Evolutionary conservation across 108 stramenopile genomes (phyloP), one percentile per base, ranked within the genome.

Genomic region (Pseudonitzschia multiseries): DNA sequence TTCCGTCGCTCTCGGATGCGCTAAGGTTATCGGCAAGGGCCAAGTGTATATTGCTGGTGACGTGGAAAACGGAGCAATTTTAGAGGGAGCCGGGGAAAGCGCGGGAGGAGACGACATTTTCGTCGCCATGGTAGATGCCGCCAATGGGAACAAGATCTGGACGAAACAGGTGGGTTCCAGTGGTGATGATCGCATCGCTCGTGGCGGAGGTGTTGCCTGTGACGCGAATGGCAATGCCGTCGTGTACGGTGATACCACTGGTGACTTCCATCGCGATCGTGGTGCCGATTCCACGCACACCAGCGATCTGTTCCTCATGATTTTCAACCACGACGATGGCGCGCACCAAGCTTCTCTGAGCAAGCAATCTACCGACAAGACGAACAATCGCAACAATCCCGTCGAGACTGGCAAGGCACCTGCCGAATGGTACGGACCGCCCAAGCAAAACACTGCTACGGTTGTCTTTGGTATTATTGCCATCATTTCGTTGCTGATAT

Each of bases 51-150:
- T 79, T 31, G 79, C 69, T 12, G 79, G 79, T 46, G 73, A 65
- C 12, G 79, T 79, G 12, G 79, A 79, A 52, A 79, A 79, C 43
- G 79, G 73, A 46, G 73, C 73, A 0, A 61, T 57, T 8, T 1
- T 79, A 6, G 61, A 70, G 22, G 29, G 61, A 21, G 48, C 24
- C 10, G 28, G 20, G 36, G 33, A 65, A 33, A 72, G 71, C 44
- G 68, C 73, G n/a, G 84, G 84, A 4, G 63, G 84, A 22, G 76
- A 81, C 44, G 84, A 85, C 60, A 77, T 85, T 48, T 82, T 76
- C 51, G 75, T 85, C n/a, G 75, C 69, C 52, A 69, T 76, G 59
- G 57, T 84, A 27, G 42, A 70, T 18, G 62, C 69, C 0, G 5
- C 29, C 0, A 68, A 76, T 65, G 86, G 86, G 27, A 27, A 71